Evolutionary conservation across 768 basidiomycete genomes (phyloP).

Genomic region (Candolleomyces efflorescens): DNA sequence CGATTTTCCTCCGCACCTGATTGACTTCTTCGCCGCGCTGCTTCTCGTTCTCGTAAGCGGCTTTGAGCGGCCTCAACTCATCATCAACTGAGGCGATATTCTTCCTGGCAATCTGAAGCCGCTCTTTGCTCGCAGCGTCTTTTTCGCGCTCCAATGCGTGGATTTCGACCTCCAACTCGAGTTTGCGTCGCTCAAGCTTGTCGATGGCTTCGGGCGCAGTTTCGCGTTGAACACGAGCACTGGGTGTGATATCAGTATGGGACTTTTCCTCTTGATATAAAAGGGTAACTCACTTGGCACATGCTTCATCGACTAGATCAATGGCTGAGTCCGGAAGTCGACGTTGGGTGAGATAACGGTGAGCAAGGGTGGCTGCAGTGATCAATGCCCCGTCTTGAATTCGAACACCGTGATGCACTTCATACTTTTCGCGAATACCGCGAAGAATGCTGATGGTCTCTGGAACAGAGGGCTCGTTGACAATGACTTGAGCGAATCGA

Average conservation of each 20-base stretch:
- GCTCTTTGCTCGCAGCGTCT: slow-evolving; percentile 82
- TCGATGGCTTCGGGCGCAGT: slow-evolving; percentile 94
- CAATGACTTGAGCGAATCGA: slow-evolving; percentile 88
- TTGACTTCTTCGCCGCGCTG: slow-evolving; percentile 77
- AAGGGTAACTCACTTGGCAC: slow-evolving; percentile 58
- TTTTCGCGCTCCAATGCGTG: slow-evolving; percentile 94
- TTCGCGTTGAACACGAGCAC: slow-evolving; percentile 88
- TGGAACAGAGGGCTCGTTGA: slow-evolving; percentile 86
- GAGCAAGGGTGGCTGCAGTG: slow-evolving; percentile 84
- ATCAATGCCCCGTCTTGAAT: slow-evolving; percentile 89
- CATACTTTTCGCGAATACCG: slow-evolving; percentile 92
- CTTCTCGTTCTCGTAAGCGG: slow-evolving; percentile 87
- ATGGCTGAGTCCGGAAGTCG: slow-evolving; percentile 84
- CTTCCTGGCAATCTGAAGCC: slow-evolving; percentile 69
- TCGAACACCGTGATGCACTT: slow-evolving; percentile 87
- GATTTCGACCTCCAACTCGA: slow-evolving; percentile 92
- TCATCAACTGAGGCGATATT: slow-evolving; percentile 83
- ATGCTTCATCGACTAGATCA: slow-evolving; percentile 90
- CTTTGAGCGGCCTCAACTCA: slow-evolving; percentile 73
- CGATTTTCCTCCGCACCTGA: slow-evolving; percentile 71
- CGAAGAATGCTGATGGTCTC: slow-evolving; percentile 93
- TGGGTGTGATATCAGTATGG: slow-evolving; percentile 20
- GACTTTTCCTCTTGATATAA: not conserved
- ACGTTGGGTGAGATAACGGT: slow-evolving; percentile 85
- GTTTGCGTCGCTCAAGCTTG: slow-evolving; percentile 79